Evolutionary conservation across 805 yeast genomes (phyloP).

Genomic region (Kuraishia capsulata): DNA sequence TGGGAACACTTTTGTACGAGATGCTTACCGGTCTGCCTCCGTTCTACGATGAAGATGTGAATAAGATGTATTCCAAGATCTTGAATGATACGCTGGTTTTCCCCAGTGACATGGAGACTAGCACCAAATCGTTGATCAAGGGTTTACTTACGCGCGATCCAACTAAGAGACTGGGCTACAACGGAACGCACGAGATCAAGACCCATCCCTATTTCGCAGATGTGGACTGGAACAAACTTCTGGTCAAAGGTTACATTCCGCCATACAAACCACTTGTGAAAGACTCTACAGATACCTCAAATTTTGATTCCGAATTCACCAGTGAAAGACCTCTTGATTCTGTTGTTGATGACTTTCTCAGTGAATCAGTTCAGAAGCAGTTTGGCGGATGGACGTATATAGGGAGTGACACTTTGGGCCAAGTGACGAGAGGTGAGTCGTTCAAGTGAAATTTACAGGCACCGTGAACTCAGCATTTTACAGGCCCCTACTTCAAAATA

Average conservation of each 20-base stretch:
- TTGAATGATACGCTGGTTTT: conserved; percentile 81
- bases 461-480: no score
- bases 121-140: conserved; percentile 72
- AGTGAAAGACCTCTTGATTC: conserved; percentile 90
- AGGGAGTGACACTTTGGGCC: conserved; percentile 25
- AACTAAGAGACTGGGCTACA: conserved; percentile 58
- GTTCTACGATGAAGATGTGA: conserved; percentile 88
- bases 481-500: no score
- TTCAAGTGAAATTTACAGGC: no score
- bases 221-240: conserved; percentile 80
- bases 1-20: conserved; percentile 88
- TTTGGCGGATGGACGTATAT: conserved; percentile 99
- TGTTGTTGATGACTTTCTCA: conserved; percentile 84
- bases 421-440: neutral
- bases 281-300: conserved; percentile 81
- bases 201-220: conserved; percentile 79
- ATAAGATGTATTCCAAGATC: conserved; percentile 90
- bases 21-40: conserved; percentile 98
- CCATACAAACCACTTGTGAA: conserved; percentile 91
- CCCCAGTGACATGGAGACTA: conserved; percentile 80
- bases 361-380: conserved; percentile 94
- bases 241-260: conserved; percentile 83
- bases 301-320: conserved; percentile 89
- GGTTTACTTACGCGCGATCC: conserved; percentile 84
- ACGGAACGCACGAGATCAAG: conserved; percentile 80